Base-by-base conservation (phyloP, 140 eudicot genomes). In the Bidens hawaiensis region DNA sequence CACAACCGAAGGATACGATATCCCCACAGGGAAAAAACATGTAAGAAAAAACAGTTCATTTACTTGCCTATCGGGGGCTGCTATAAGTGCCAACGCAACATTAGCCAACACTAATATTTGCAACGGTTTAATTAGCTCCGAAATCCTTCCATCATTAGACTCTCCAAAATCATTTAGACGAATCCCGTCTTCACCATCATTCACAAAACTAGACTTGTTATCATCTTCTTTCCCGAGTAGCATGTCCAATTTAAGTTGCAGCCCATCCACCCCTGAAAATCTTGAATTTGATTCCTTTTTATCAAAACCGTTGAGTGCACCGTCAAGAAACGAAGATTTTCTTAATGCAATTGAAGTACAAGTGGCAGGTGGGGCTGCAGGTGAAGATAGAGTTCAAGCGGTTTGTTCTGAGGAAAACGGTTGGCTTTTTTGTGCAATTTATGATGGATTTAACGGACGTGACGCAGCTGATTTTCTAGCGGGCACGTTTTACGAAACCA, bases 311-410 rank as follows among this genome's bases (percentile, higher is more conserved):
- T 75, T 65, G 60, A 83, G 94, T 63, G 82, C 87, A 49, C 85
- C 88, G 17, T 85, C 89, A 4, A 68, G 91, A 60, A 84, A 69
- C 26, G 98, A 91, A 51, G 85, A 91, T 57, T 91, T 87, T 71
- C 82, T 91, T 15, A 87, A 78, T 41, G 88, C 95, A 6, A 60
- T 66, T 52, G 98, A 91, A 70, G 81, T 91, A n/a, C 89, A 91
- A 82, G 90, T 91, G 38, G 99, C 99, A 1, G 99, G 99, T 36
- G 99, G 99, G 10, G 96, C 99, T 9, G 99, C 99, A 6, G 99
- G 99, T 41, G 99, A 91, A 77, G 99, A 91, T 67, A 71, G 99
- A 56, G 96, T 91, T 54, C 99, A 84, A 56, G 89, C 99, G 13
- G 96, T 91, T 68, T 91, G 99, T 69, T 91, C 99, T 5, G 99